These are phyloP conservation scores for Sclerotinia borealis DNA, from an alignment of 2,329 filamentous ascomycete species.

Conservation along the genomic window DNA sequence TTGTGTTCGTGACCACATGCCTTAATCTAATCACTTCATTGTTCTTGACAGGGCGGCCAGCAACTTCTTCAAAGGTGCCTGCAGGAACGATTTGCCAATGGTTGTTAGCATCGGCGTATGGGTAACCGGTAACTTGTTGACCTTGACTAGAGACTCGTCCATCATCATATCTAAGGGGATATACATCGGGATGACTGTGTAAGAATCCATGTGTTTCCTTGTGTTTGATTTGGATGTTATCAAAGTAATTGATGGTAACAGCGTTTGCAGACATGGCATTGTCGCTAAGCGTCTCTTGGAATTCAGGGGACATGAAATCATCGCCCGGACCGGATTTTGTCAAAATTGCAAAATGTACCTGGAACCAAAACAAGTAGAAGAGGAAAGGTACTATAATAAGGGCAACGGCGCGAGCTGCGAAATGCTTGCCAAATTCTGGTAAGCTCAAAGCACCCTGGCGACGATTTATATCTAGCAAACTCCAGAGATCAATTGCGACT, in stretches of 20 bases:
- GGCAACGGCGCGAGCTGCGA: constrained; percentile 77
- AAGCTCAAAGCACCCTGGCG: constrained; percentile 74
- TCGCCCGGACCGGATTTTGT: constrained; percentile 86
- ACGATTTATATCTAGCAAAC: constrained; percentile 82
- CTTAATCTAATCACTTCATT: constrained; percentile 81
- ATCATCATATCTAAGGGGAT: constrained; percentile 94
- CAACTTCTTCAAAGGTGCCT: constrained; percentile 52
- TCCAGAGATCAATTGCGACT: constrained; percentile 92
- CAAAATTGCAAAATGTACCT: constrained; percentile 93
- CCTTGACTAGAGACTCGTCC: constrained; percentile 95
- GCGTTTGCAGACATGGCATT: constrained; percentile 88
- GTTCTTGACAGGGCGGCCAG: constrained; percentile 67
- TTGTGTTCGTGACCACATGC: constrained; percentile 77
- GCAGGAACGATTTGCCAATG: constrained; percentile 88
- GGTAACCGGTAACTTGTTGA: constrained; percentile 96
- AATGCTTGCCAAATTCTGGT: constrained; percentile 79
- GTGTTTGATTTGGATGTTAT: constrained; percentile 80
- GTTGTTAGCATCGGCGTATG: constrained; percentile 98
- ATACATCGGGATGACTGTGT: constrained; percentile 83
- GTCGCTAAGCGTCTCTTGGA: constrained; percentile 94
- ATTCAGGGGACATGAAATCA: constrained; percentile 97
- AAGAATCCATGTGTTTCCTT: constrained; percentile 97
- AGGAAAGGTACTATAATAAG: constrained; percentile 89
- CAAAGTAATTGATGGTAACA: constrained; percentile 82
- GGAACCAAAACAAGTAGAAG: constrained; percentile 99